These are phyloP conservation scores for Neonectria ditissima DNA, from an alignment of 2,329 filamentous ascomycete genomes.

Conservation along the genomic window DNA sequence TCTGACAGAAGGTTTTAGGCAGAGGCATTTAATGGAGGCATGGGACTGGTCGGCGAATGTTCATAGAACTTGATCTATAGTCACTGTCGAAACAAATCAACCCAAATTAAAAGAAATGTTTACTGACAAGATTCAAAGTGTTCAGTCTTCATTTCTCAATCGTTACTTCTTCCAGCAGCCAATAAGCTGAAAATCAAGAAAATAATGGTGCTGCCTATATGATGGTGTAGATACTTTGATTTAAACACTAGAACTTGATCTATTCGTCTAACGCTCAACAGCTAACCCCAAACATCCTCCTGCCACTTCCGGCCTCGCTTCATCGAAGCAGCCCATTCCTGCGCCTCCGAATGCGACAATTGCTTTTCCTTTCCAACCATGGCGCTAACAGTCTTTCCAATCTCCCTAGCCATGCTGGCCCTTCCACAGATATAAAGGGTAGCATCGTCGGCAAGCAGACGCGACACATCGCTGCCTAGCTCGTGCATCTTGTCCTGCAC, in stretches of 20 bases:
- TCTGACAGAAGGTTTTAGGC: slow-evolving; percentile 9
- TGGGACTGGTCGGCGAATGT: slow-evolving; percentile 25
- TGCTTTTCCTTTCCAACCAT: slow-evolving; percentile 22
- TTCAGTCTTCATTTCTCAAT: too few relatives aligned
- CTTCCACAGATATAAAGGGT: slow-evolving; percentile 26
- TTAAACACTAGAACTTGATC: background rate
- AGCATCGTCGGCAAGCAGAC: slow-evolving; percentile 18
- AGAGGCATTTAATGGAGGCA: slow-evolving; percentile 29
- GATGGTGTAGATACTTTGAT: too few relatives aligned
- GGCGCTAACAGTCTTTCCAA: slow-evolving; percentile 26
- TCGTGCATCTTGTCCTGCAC: slow-evolving; percentile 28
- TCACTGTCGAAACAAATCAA: too few relatives aligned
- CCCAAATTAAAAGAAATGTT: too few relatives aligned
- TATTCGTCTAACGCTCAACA: background rate
- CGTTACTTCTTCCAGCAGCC: too few relatives aligned
- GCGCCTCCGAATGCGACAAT: slow-evolving; percentile 15
- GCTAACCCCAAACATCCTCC: slow-evolving; percentile 27
- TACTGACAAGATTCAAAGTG: too few relatives aligned
- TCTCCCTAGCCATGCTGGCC: slow-evolving; percentile 28
- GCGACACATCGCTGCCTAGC: background rate
- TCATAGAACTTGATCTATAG: background rate
- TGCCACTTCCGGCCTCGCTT: slow-evolving; percentile 30
- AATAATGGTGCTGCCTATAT: too few relatives aligned
- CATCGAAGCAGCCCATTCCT: slow-evolving; percentile 24
- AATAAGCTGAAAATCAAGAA: too few relatives aligned